Evolutionary conservation across 176 grass and related monocot genomes (phyloP), one percentile per base, ranked within the genome.

Genomic region (Secale cereale): DNA sequence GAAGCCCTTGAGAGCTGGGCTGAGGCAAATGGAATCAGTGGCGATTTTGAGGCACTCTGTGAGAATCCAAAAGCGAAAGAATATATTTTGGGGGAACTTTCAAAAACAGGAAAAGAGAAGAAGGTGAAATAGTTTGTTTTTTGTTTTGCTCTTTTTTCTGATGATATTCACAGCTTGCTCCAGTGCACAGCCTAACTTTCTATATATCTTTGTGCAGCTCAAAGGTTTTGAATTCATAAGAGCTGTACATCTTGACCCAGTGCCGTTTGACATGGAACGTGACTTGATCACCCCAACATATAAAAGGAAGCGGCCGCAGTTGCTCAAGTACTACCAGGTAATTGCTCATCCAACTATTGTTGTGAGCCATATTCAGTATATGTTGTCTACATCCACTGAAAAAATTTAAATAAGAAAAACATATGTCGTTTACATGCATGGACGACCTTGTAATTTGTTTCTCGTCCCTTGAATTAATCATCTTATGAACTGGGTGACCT

Each of bases 271-370:
- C 74, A 91, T 92, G 83, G 94, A 97, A 6, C 94, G 89, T 23
- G 94, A 94, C 79, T 77, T 97, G 88, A 91, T 97, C 78, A 97
- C 94, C 75, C 94, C 94, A 16, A 97, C 94, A 54, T 94, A 89
- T 72, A 97, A 97, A 87, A 94, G 90, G 85, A 97, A 97, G 86
- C 90, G 94, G 8, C 90, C 89, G 0, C 94, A 93, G 66, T 73
- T 97, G 84, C 83, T 94, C 36, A 97, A 94, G 86, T 87, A 94
- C 85, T 97, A 97, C 79, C 90, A 97, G 90, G 94, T 97, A 92
- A 92, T 29, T 52, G 25, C 22, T 46, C 50, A 19, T 76, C 56
- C 23, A 59, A 50, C 57, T 79, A 6, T 71, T 17, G 14, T 76
- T 76, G 31, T 17, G 13, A 25, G 22, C 8, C 40, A 41, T 41